Evolutionary conservation across 148 eudicot species (phyloP).

Genomic region (Amaranthus hypochondriacus): DNA sequence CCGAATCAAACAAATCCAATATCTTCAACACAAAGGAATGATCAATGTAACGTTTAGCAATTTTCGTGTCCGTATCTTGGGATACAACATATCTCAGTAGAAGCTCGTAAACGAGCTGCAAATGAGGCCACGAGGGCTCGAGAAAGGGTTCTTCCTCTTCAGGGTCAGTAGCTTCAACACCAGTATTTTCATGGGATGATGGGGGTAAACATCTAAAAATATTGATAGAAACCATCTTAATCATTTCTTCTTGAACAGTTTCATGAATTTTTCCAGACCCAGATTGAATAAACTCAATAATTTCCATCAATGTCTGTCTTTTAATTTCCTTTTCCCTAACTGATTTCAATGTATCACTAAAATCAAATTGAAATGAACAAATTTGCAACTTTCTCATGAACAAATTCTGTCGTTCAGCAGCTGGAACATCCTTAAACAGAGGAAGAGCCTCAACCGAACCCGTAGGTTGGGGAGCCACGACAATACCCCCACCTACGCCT

Average conservation of each 20-base stretch:
- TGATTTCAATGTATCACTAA: slow-evolving; percentile 51
- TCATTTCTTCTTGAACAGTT: slow-evolving; percentile 60
- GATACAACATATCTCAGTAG: slow-evolving; percentile 64
- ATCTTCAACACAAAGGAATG: slow-evolving; percentile 60
- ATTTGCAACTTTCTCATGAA: slow-evolving; percentile 51
- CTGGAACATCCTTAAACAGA: slow-evolving; percentile 49
- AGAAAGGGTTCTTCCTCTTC: slow-evolving; percentile 70
- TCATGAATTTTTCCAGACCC: slow-evolving; percentile 58
- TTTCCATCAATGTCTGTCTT: slow-evolving; percentile 53
- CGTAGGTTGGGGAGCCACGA: slow-evolving; percentile 20
- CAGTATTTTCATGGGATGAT: slow-evolving; percentile 53
- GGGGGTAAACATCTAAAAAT: slow-evolving; percentile 68
- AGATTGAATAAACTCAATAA: slow-evolving; percentile 60
- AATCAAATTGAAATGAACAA: slow-evolving; percentile 57
- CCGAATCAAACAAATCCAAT: slow-evolving; percentile 62
- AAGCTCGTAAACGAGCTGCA: slow-evolving; percentile 66
- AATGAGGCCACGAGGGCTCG: slow-evolving; percentile 75
- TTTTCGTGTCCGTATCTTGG: slow-evolving; percentile 61
- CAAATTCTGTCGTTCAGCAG: slow-evolving; percentile 48
- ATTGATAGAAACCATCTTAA: slow-evolving; percentile 57
- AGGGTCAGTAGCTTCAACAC: slow-evolving; percentile 47
- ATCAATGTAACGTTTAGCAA: slow-evolving; percentile 66
- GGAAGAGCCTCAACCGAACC: slow-evolving; percentile 58
- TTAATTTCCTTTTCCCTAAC: slow-evolving; percentile 69
- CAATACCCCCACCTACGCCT: slow-evolving; percentile 14